Evolutionary conservation across 805 yeast species (phyloP).

Genomic region (Candida peoriensis): DNA sequence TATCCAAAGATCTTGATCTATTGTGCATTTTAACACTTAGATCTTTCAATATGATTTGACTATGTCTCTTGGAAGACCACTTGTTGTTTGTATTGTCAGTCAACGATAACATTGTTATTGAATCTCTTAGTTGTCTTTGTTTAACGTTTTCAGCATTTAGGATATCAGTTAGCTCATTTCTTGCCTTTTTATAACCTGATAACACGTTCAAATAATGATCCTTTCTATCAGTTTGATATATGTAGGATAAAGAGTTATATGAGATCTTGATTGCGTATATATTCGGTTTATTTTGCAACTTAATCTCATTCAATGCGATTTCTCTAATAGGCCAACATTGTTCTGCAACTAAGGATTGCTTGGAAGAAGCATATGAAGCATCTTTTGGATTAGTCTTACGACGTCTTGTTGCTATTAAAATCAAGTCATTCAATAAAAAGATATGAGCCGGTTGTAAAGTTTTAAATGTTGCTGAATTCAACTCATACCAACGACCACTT

Average conservation of each 20-base stretch:
- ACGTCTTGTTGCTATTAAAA: slow-evolving; percentile 67
- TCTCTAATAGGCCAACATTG: slow-evolving; percentile 77
- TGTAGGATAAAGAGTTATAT: slow-evolving; percentile 43
- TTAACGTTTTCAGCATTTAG: slow-evolving; percentile 44
- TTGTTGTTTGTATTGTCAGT: slow-evolving; percentile 8
- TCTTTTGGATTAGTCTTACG: slow-evolving; percentile 25
- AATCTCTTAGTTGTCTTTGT: slow-evolving; percentile 38
- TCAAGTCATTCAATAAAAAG: slow-evolving; percentile 70
- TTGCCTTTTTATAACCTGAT: slow-evolving; percentile 55
- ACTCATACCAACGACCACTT: slow-evolving; percentile 80
- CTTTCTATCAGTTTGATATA: slow-evolving; percentile 55
- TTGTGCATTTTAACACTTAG: slow-evolving; percentile 59
- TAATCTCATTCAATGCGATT: slow-evolving; percentile 30
- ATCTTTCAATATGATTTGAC: slow-evolving; percentile 43
- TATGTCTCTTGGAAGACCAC: slow-evolving; percentile 23
- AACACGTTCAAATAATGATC: slow-evolving; percentile 53
- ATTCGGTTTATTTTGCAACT: slow-evolving; percentile 13
- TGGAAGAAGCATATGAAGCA: slow-evolving; percentile 27
- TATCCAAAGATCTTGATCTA: slow-evolving; percentile 48
- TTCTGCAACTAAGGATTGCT: slow-evolving; percentile 49
- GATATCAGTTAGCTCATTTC: slow-evolving; percentile 53
- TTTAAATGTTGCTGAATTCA: slow-evolving; percentile 81
- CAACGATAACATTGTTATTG: slow-evolving; percentile 37
- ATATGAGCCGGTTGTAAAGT: slow-evolving; percentile 71
- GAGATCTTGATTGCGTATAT: slow-evolving; percentile 41